A percentile compares a stretch with the other conserved stretches of the same genome.
Evolutionary conservation across 345 rosid species (phyloP).

Genomic region (Acer campestre): DNA sequence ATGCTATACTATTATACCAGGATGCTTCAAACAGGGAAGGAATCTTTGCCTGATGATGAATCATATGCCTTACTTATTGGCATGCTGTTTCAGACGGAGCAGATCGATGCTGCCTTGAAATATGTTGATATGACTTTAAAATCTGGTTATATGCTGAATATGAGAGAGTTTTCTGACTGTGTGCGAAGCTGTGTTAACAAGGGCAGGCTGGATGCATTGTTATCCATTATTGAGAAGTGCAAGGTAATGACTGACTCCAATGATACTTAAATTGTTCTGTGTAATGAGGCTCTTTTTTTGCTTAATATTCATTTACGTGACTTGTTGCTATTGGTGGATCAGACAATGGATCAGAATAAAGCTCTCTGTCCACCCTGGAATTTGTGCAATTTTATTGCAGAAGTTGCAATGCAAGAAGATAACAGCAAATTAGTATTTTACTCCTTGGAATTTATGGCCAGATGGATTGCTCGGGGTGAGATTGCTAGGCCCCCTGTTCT

Average conservation of each 20-base stretch:
- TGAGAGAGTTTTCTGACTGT: slow-evolving; percentile 54
- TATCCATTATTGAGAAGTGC: slow-evolving; percentile 80
- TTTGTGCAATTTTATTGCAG: slow-evolving; percentile 66
- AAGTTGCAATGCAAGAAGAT: slow-evolving; percentile 68
- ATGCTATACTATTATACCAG: slow-evolving; percentile 41
- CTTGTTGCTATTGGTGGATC: slow-evolving; percentile 26
- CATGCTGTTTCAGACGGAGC: slow-evolving; percentile 48
- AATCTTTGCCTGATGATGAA: slow-evolving; percentile 84
- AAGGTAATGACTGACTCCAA: slow-evolving; percentile 57
- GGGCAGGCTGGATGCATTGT: slow-evolving; percentile 65
- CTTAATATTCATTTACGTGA: slow-evolving; percentile 18
- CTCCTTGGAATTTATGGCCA: slow-evolving; percentile 83
- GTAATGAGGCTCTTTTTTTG: slow-evolving; percentile 1
- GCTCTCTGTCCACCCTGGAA: slow-evolving; percentile 83
- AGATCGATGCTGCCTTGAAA: slow-evolving; percentile 72
- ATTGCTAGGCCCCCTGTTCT: slow-evolving; percentile 56
- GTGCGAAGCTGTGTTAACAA: slow-evolving; percentile 54
- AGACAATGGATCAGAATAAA: slow-evolving; percentile 83
- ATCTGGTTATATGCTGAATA: slow-evolving; percentile 60
- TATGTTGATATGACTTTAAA: slow-evolving; percentile 60
- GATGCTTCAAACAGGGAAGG: slow-evolving; percentile 79
- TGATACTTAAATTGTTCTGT: slow-evolving; percentile 7
- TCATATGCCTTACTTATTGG: slow-evolving; percentile 69
- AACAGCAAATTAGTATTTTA: slow-evolving; percentile 77
- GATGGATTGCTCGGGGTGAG: slow-evolving; percentile 82